Base-by-base conservation (phyloP, 1,139 yeast genomes). In the Debaryomycetaceae sp. region DNA sequence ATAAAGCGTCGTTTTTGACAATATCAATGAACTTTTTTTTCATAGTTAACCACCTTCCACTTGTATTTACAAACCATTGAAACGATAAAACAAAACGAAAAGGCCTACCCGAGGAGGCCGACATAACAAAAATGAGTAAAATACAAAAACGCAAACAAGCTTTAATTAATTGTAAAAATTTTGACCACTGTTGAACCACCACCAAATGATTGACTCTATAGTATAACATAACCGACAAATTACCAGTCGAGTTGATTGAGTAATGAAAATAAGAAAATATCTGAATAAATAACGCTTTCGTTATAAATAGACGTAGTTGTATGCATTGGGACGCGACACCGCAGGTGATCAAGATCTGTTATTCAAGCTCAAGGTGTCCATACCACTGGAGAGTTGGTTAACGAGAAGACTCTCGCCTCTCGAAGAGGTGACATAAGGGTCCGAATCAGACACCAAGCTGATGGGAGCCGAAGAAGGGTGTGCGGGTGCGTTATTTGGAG, bases 341-440 rank as follows among this genome's bases (percentile, higher is more conserved):
- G 29, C 17, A 8, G 5, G 5, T 11, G 24, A 13, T 14, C 13
- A 11, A 31, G n/a, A 24, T 34, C 45, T 46, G 44, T 45, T 48
- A 49, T 63, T 62, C 51, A 67, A 63, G 47, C 61, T 63, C 52
- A 67, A 62, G n/a, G 69, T 59, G 48, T 63, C 62, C 48, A 67
- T 56, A 45, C 66, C 70, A 40, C 48, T 54, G 33, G 58, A 47
- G 39, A 64, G 26, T 8, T 22, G 26, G 11, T 11, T 28, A 22
- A 11, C 26, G 11, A 22, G 26, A 8, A 22, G 11, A 11, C 26
- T 22, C 26, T 22, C 26, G 26, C 26, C 26, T 22, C 26, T 22
- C 11, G 7, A 2, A 11, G 7, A 8, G 7, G 26, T 8, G 11
- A 8, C 7, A 3, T 8, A 8, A 3, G 26, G 11, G 7, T 11